phyloP scores from a whole-genome alignment of 371 early-diverging fungal genomes.

The Mortierella sp. region DNA sequence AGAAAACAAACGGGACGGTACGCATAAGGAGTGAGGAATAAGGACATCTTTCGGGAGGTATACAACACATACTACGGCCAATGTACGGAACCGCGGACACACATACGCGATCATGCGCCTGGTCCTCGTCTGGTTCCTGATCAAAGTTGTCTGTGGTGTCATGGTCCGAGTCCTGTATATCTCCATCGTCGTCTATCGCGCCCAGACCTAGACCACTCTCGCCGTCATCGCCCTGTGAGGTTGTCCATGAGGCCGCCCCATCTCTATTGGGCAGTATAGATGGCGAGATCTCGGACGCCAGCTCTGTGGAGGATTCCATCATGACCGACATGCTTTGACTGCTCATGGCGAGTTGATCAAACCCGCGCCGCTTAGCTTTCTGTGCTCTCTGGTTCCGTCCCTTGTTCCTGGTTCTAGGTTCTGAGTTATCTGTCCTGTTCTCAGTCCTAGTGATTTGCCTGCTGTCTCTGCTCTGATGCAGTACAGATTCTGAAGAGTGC shows the following conservation, averaged over 20 bases:
- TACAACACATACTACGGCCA: too few relatives aligned
- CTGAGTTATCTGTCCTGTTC: too few relatives aligned
- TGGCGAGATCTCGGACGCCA: conserved; percentile 23
- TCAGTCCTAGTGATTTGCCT: too few relatives aligned
- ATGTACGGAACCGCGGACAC: too few relatives aligned
- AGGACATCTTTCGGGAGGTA: too few relatives aligned
- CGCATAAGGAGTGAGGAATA: too few relatives aligned
- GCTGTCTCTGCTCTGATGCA: too few relatives aligned
- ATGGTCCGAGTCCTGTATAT: conserved; percentile 54
- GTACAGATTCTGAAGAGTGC: too few relatives aligned
- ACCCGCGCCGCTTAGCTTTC: too few relatives aligned
- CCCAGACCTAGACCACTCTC: conserved; percentile 26
- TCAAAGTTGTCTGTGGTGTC: conserved; percentile 54
- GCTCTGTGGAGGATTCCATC: conserved; percentile 28
- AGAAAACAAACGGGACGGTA: neutral
- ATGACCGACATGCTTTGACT: conserved; percentile 22
- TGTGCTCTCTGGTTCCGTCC: too few relatives aligned
- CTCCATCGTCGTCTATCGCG: conserved; percentile 33
- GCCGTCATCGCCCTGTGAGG: conserved; percentile 47
- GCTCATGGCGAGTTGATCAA: too few relatives aligned
- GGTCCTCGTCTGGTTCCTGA: conserved; percentile 39
- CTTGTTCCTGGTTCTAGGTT: too few relatives aligned
- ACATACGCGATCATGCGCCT: conserved; percentile 28
- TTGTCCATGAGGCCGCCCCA: conserved; percentile 47
- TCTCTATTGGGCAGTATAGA: conserved; percentile 21